Evolutionary conservation across 2,329 filamentous ascomycete species (phyloP), one percentile per base, ranked within the genome.

Genomic region (Pestalotiopsis sp.): DNA sequence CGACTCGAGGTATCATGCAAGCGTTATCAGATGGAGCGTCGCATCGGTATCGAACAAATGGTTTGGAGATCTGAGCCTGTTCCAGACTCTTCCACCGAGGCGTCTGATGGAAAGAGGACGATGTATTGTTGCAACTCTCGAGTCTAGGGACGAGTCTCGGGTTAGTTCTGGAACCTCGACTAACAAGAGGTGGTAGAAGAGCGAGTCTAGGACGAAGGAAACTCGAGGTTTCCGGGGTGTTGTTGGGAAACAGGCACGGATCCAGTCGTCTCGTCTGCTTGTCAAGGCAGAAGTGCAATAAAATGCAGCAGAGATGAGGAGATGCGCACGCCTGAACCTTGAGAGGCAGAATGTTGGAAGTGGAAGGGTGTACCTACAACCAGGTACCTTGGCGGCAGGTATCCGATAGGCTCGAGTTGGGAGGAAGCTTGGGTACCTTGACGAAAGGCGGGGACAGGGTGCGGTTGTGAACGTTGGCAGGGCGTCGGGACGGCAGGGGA

Each of bases 371-470:
- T 76, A 67, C 66, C 62, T 64, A 68, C 66, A 68, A 36, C 66
- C 17, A 38, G 36, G 61, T 59, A 68, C 66, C 76, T 73, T 73
- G 74, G 72, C 73, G 76, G 75, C 72, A 74, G 76, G 68, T 76
- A 77, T 77, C 76, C 75, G 76, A 78, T 78, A 78, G 75, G 76
- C 73, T 71, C 74, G 72, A 69, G 17, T 36, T 66, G 13, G 58
- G 25, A n/a, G 27, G 38, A 56, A 38, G 61, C 66, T 56, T 60
- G 64, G 64, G 52, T 41, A 59, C 64, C 64, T 66, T 63, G 59
- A 63, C 14, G 25, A 63, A 67, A 57, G 41, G 66, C 57, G 57
- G 66, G 66, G 58, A 63, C 25, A 27, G 39, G n/a, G 45, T 52
- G 20, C 45, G 31, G 45, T 52, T 52, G 45, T n/a, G 20, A 17